Evolutionary conservation across 768 basidiomycete genomes (phyloP).

Genomic region (Mycena capillaripes): DNA sequence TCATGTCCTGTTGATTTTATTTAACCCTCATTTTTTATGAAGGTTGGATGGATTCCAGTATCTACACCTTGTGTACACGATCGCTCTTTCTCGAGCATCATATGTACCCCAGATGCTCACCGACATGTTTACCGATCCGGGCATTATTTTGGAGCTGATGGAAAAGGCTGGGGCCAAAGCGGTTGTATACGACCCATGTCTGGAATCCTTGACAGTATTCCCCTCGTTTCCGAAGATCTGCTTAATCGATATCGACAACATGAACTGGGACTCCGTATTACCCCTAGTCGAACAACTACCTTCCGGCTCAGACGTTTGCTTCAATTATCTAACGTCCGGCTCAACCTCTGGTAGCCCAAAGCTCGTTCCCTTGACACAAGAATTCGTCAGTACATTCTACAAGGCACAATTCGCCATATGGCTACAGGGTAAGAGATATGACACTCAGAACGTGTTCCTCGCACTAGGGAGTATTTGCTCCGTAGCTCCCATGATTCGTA

Average conservation of each 20-base stretch:
- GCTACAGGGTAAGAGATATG: conserved; percentile 1
- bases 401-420: conserved; percentile 15
- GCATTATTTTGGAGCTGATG: conserved; percentile 15
- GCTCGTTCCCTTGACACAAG: conserved; percentile 18
- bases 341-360: conserved; percentile 21
- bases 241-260: conserved; percentile 7
- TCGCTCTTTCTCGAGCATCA: conserved; percentile 12
- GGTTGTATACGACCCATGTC: conserved; percentile 20
- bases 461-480: conserved; percentile 16
- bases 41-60: conserved; percentile 4
- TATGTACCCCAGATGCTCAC: conserved; percentile 13
- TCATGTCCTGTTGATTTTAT: background rate
- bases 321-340: conserved; percentile 18
- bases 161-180: conserved; percentile 14
- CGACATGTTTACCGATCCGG: conserved; percentile 2
- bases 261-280: conserved; percentile 2
- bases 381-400: conserved; percentile 9
- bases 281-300: conserved; percentile 13
- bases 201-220: background rate
- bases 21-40: background rate
- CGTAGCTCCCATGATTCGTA: conserved; percentile 18
- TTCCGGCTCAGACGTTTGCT: conserved; percentile 14
- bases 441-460: conserved; percentile 10
- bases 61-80: conserved; percentile 11
- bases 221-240: conserved; percentile 10